Evolutionary conservation across 176 grass and related monocot species (phyloP).

Genomic region (Saccharum officinarum): DNA sequence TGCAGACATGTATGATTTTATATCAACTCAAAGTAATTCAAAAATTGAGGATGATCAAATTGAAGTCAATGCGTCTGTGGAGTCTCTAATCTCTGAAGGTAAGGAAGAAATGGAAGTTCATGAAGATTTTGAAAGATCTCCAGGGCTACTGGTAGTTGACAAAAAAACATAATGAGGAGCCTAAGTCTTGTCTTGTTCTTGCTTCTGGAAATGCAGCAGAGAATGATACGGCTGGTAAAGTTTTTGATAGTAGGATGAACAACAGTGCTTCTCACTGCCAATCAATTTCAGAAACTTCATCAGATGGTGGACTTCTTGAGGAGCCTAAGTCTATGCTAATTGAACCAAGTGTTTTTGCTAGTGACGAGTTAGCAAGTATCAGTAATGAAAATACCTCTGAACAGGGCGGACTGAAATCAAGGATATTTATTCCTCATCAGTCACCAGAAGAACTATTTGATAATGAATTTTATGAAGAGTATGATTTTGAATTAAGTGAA

Average conservation of each 20-base stretch:
- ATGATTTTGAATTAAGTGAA: slow-evolving; percentile 62
- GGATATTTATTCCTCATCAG: slow-evolving; percentile 39
- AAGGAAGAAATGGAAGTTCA: slow-evolving; percentile 26
- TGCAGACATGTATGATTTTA: background rate
- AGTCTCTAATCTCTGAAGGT: slow-evolving; percentile 20
- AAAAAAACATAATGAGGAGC: slow-evolving; percentile 20
- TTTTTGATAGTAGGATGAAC: slow-evolving; percentile 12
- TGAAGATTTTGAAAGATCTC: slow-evolving; percentile 19
- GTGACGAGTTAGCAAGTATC: slow-evolving; percentile 22
- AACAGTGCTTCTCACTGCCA: slow-evolving; percentile 27
- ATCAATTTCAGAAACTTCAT: slow-evolving; percentile 44
- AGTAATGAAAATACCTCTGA: slow-evolving; percentile 26
- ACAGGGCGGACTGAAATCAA: slow-evolving; percentile 34
- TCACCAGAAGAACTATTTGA: slow-evolving; percentile 48
- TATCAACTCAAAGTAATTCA: slow-evolving; percentile 26
- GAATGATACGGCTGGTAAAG: slow-evolving; percentile 16
- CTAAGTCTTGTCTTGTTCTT: slow-evolving; percentile 17
- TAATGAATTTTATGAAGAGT: slow-evolving; percentile 46
- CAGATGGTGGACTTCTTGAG: slow-evolving; percentile 23
- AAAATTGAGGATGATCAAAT: slow-evolving; percentile 29
- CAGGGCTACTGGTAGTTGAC: background rate
- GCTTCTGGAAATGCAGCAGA: slow-evolving; percentile 20
- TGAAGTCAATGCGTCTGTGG: background rate
- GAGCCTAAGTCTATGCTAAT: slow-evolving; percentile 24
- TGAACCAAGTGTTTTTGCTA: slow-evolving; percentile 33